Conservation (phyloP, 2,329 filamentous ascomycete species). For the Colletotrichum navitas region DNA sequence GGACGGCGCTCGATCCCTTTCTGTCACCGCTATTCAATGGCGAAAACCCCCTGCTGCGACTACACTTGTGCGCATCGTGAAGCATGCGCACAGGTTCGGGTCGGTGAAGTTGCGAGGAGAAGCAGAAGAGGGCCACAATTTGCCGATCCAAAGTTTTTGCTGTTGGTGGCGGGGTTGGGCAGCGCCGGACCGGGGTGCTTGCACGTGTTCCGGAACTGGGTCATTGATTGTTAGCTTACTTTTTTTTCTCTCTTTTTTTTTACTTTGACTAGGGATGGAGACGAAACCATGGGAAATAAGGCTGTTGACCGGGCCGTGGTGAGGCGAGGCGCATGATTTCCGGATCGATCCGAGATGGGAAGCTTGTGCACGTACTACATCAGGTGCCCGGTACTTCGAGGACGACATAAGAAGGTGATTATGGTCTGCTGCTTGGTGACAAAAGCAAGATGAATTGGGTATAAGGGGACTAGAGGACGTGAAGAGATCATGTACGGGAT, state of each 20-base stretch:
- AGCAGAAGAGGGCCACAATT: too few species aligned
- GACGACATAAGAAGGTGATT: neutral
- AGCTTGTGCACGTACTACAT: neutral
- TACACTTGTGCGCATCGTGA: too few species aligned
- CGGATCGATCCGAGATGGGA: neutral
- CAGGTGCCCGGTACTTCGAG: neutral
- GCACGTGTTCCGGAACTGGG: neutral
- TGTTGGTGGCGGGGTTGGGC: neutral
- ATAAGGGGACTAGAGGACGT: neutral
- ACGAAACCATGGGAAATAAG: neutral
- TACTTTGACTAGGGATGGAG: neutral
- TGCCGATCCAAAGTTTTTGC: neutral
- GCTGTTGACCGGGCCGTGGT: neutral
- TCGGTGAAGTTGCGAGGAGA: neutral
- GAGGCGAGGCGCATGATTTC: neutral
- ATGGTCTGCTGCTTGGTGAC: neutral
- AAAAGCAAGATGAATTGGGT: neutral
- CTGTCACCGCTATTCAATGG: neutral
- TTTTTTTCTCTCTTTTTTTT: neutral
- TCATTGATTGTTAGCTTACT: neutral
- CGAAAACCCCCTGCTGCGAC: neutral
- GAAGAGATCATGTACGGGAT: neutral
- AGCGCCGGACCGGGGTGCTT: neutral
- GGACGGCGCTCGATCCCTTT: neutral
- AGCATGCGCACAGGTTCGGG: too few species aligned